Conservation (phyloP, 352 stramenopile species). For the Phytophthora sansomeana region DNA sequence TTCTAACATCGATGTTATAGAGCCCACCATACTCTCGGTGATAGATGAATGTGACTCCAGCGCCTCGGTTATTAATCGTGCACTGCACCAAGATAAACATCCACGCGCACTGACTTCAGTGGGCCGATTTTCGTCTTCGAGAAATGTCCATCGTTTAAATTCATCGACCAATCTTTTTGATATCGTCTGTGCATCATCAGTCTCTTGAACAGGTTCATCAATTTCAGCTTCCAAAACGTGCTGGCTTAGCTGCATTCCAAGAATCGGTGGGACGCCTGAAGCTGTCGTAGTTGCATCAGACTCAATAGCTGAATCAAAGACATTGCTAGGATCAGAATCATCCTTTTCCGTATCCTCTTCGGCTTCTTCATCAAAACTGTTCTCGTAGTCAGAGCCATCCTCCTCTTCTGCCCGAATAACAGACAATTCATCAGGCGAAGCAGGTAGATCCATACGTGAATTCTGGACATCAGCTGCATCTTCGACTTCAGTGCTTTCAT, state of each 20-base stretch:
- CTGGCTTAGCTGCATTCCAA: conserved; percentile 5
- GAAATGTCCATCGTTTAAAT: conserved; percentile 37
- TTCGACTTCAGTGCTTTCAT: background rate
- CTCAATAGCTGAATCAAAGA: background rate
- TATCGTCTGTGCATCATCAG: conserved; percentile 10
- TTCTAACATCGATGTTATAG: conserved; percentile 41
- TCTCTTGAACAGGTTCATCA: conserved; percentile 11
- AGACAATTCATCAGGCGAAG: conserved; percentile 11
- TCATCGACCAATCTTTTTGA: conserved; percentile 35
- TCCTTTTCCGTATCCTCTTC: conserved; percentile 18
- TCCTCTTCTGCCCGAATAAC: conserved; percentile 22
- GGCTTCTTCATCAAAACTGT: conserved; percentile 60
- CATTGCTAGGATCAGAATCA: background rate
- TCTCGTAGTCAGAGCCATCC: conserved; percentile 50
- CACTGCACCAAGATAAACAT: conserved; percentile 32
- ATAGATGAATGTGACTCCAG: conserved; percentile 30
- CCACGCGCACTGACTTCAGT: conserved; percentile 22
- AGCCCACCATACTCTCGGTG: conserved; percentile 27
- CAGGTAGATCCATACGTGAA: background rate
- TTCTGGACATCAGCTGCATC: background rate
- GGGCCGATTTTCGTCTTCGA: conserved; percentile 29
- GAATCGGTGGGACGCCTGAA: conserved; percentile 2
- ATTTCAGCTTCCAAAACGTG: background rate
- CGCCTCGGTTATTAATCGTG: conserved; percentile 12
- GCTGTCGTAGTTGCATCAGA: background rate